Base-by-base conservation (phyloP, 768 basidiomycete genomes). In the Polyporus arcularius region DNA sequence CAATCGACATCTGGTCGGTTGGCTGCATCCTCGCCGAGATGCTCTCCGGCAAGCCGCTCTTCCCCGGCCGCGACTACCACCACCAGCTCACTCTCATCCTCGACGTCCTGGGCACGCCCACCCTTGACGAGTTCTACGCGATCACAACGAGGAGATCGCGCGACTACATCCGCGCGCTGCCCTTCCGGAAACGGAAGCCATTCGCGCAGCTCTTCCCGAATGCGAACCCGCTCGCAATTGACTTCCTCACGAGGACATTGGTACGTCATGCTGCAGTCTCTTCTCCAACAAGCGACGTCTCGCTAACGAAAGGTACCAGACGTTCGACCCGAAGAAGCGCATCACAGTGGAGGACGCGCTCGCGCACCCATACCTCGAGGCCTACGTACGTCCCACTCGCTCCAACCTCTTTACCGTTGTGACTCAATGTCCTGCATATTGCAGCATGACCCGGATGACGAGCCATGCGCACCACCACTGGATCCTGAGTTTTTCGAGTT, bases 401-500 rank as follows among this genome's bases (percentile, higher is more conserved):
- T 52, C 39, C 38, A 56, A 39, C 28, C 28, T 55, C 55, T 26
- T 40, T 40, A 9, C n/a, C 50, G 43, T 31, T 64, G 67, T 11
- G 70, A 47, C 10, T 60, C 45, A 60, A n/a, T 40, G 16, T 55
- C 9, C 41, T 31, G 26, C 45, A 39, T 51, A 42, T 40, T 57
- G 38, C 67, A 91, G 88, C 95, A 96, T 70, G 95, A 97, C 71
- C 94, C 96, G 2, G 94, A 96, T 52, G 97, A 99, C 69, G 97
- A 99, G 75, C 97, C 97, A 0, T 85, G 89, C 26, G 96, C 96
- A 0, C 90, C 94, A 4, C 96, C 96, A n/a, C 86, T 99, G 50
- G 92, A 93, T 65, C 90, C 94, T 4, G 89, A 90, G 66, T 99
- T 98, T 81, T 99, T 99, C 74, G 94, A 96, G 70, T 98, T 98